A percentile compares a stretch with the other conserved stretches of the same genome.
These are phyloP conservation scores for Bruguiera sexangula DNA, from an alignment of 345 rosid species.

Conservation along the genomic window DNA sequence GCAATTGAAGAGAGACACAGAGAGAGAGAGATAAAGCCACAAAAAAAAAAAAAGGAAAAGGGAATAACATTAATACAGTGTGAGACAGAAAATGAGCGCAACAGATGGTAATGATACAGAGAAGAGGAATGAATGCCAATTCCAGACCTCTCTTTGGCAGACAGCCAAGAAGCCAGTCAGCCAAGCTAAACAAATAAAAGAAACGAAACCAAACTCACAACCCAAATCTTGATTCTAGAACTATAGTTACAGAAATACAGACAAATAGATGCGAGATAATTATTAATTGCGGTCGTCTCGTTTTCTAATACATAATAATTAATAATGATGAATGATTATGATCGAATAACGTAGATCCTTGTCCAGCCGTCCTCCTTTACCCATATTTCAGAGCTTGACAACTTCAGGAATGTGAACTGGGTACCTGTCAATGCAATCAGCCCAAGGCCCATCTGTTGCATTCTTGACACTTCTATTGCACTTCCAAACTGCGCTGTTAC, in stretches of 20 bases:
- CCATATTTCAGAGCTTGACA: slow-evolving; percentile 20
- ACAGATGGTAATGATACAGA: neutral
- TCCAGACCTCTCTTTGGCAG: neutral
- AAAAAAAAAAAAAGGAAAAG: neutral
- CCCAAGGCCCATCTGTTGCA: slow-evolving; percentile 42
- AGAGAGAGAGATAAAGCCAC: neutral
- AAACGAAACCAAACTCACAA: neutral
- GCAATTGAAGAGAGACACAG: neutral
- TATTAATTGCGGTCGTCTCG: too few species aligned
- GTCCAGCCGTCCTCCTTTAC: too few species aligned
- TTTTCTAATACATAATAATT: too few species aligned
- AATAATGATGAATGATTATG: too few species aligned
- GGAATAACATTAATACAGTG: slow-evolving; percentile 11
- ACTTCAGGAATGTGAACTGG: slow-evolving; percentile 34
- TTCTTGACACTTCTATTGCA: slow-evolving; percentile 29
- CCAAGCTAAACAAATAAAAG: neutral
- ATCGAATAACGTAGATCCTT: too few species aligned
- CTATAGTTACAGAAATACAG: too few species aligned
- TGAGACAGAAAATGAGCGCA: slow-evolving; percentile 1
- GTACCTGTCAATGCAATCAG: slow-evolving; percentile 38
- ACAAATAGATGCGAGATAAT: too few species aligned
- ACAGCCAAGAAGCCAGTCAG: neutral
- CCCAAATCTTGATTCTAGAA: neutral
- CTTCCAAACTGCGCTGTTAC: slow-evolving; percentile 60
- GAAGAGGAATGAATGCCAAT: neutral